Evolutionary conservation across 176 grass and related monocot genomes (phyloP).

Genomic region (Rhynchospora pubera): DNA sequence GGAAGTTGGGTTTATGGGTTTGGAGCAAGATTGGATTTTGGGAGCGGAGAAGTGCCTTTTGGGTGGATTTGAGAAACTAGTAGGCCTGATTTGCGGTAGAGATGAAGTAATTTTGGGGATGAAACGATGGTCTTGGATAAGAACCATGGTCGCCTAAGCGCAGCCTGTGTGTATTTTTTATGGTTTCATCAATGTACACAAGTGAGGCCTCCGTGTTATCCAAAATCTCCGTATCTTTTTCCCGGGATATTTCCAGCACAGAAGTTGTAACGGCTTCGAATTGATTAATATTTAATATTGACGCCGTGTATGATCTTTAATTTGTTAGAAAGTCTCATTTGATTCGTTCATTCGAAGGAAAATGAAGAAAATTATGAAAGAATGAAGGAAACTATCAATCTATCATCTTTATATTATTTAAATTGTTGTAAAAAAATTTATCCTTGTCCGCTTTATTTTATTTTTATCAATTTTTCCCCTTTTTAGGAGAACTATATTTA

Average conservation of each 20-base stretch:
- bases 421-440: too few species aligned
- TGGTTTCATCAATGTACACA: not conserved
- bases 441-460: too few species aligned
- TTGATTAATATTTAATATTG: too few species aligned
- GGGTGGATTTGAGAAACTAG: not conserved
- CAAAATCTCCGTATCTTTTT: not conserved
- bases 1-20: not conserved
- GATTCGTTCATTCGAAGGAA: too few species aligned
- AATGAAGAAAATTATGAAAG: too few species aligned
- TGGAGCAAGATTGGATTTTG: not conserved
- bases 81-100: not conserved
- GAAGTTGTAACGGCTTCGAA: not conserved
- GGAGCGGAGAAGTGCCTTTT: not conserved
- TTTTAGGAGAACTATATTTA: too few species aligned
- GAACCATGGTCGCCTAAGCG: slow-evolving; percentile 42
- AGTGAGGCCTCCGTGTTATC: not conserved
- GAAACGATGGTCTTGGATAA: slow-evolving; percentile 36
- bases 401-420: too few species aligned
- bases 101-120: slow-evolving; percentile 15
- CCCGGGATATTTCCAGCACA: not conserved
- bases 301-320: too few species aligned
- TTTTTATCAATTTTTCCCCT: too few species aligned
- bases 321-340: too few species aligned
- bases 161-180: slow-evolving; percentile 20
- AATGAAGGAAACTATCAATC: too few species aligned